These are phyloP conservation scores for Erythrobasidium hasegawianum DNA, from an alignment of 1,284 basidiomycete genomes.

Conservation along the genomic window DNA sequence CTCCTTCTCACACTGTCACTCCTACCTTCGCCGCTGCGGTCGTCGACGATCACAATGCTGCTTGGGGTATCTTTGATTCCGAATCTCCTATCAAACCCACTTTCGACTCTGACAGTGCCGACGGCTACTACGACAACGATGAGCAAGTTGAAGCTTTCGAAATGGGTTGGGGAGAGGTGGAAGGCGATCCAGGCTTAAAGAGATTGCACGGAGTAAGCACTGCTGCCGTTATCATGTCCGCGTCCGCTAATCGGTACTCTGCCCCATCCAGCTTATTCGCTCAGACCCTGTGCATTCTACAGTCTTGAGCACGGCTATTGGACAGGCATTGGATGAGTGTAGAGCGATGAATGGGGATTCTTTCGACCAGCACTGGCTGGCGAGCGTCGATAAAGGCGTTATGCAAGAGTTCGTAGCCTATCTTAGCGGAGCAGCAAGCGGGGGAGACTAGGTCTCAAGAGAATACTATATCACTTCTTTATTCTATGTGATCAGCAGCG, in stretches of 20 bases:
- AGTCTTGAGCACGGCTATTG: slow-evolving; percentile 37
- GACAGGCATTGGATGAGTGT: slow-evolving; percentile 33
- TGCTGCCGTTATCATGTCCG: too few relatives aligned
- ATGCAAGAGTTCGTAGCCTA: slow-evolving; percentile 39
- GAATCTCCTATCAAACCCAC: background rate
- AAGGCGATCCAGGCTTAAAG: slow-evolving; percentile 33
- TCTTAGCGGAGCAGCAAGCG: slow-evolving; percentile 15
- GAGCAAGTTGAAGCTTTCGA: slow-evolving; percentile 40
- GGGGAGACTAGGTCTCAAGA: slow-evolving; percentile 17
- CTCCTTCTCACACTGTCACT: too few relatives aligned
- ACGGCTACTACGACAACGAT: slow-evolving; percentile 38
- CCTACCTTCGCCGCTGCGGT: too few relatives aligned
- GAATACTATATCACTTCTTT: background rate
- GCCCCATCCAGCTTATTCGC: slow-evolving; percentile 39
- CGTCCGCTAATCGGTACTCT: too few relatives aligned
- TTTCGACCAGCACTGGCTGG: slow-evolving; percentile 37
- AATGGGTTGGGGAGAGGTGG: slow-evolving; percentile 33
- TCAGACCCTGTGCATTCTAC: slow-evolving; percentile 39
- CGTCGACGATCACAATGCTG: too few relatives aligned
- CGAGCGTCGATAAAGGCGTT: slow-evolving; percentile 37
- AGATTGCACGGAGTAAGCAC: slow-evolving; percentile 37
- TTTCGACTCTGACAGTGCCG: slow-evolving; percentile 34
- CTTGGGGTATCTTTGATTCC: too few relatives aligned
- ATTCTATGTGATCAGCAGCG: too few relatives aligned
- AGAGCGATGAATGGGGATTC: slow-evolving; percentile 39